Percentiles rank a stretch among this genome's conserved stretches.
Evolutionary conservation across 176 grass and related monocot species (phyloP).

Genomic region (Bolboschoenus planiculmis): DNA sequence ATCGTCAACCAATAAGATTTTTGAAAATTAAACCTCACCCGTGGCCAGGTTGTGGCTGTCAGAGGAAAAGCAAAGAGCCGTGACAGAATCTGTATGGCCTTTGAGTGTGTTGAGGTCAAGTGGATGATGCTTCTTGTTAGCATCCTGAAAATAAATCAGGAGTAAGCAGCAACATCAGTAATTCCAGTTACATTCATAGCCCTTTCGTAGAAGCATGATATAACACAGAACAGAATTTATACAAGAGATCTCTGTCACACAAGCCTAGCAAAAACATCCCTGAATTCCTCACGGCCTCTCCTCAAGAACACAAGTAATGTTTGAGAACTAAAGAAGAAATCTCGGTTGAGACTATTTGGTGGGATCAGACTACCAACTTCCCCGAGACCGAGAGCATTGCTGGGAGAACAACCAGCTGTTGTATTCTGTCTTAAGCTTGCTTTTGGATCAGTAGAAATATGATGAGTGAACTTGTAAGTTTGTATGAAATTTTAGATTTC

Average conservation of each 20-base stretch:
- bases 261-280: neutral
- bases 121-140: conserved; percentile 75
- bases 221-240: neutral
- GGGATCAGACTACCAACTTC: neutral
- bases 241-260: neutral
- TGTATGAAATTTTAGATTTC: neutral
- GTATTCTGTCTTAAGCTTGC: neutral
- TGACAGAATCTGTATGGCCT: conserved; percentile 70
- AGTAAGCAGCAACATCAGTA: neutral
- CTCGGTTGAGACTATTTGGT: neutral
- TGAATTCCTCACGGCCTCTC: neutral
- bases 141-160: conserved; percentile 38
- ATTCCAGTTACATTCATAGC: neutral
- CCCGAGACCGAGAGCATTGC: neutral
- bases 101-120: conserved; percentile 86
- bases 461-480: neutral
- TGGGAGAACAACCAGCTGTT: neutral
- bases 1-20: neutral
- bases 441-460: neutral
- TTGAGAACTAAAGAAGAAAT: too few species aligned
- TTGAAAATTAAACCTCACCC: conserved; percentile 26
- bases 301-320: neutral
- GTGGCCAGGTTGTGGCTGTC: conserved; percentile 67
- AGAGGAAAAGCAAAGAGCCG: conserved; percentile 59
- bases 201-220: neutral